Evolutionary conservation across 2,329 filamentous ascomycete species (phyloP), one percentile per base, ranked within the genome.

Genomic region (Hortaea werneckii): DNA sequence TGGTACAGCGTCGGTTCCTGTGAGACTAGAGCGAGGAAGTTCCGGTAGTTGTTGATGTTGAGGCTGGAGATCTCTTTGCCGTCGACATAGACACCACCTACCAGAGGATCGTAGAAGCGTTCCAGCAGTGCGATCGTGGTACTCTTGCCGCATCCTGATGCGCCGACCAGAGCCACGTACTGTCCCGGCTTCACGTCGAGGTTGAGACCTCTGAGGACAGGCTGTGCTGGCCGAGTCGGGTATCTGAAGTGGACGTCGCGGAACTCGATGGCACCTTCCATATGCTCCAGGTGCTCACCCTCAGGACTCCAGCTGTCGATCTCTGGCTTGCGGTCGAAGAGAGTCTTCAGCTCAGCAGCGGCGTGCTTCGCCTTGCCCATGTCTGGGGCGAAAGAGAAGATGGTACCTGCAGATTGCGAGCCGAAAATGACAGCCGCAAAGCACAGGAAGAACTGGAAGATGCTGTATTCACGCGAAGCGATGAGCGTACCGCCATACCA

Each of bases 1-100:
- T 94, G 88, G 67, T 95, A 98, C 0, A 98, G 70, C 0, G 90
- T 95, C 0, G 92, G 90, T 63, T 96, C 92, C 62, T 96, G 92
- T 30, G 84, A 88, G 10, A 98, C 90, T 7, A 98, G 81, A 0
- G 90, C 84, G 52, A 96, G 78, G 63, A 82, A 79, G 12, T 77
- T 81, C 43, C 92, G 83, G 68, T 95, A 95, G 45, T 89, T 80
- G 65, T 86, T 88, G 59, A 95, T 73, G 58, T 94, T 90, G 41
- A 95, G 73, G 8, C 74, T 75, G 49, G 80, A 83, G 57, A 96
- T 87, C 51, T 95, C 86, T 52, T 82, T 79, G 46, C 82, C 87
- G 58, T 96, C 90, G 12, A 96, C 74, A 48, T 80, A 86, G 30
- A 98, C 75, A 10, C 81, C 81, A 9, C 92, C 92, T 0, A 79